Evolutionary conservation across 2,329 filamentous ascomycete genomes (phyloP).

Genomic region (Pezizomycotina sp.): DNA sequence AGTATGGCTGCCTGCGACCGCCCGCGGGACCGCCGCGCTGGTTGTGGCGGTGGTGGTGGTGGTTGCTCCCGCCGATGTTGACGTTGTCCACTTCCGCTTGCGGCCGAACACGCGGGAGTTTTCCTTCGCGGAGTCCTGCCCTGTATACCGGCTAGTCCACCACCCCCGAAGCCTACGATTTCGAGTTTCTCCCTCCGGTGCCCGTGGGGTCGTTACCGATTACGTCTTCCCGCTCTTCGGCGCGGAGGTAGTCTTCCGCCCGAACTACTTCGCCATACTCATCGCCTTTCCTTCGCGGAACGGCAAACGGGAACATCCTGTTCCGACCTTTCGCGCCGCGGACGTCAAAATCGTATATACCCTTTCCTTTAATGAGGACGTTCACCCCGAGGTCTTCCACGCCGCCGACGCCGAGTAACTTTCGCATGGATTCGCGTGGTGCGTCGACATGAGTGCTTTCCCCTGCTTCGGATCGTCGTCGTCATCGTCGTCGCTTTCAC

Average conservation of each 20-base stretch:
- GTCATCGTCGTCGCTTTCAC: conserved; percentile 49
- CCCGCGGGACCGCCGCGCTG: no score
- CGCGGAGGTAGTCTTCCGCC: conserved; percentile 81
- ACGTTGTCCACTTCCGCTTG: conserved; percentile 84
- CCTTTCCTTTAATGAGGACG: conserved; percentile 71
- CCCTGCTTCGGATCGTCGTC: conserved; percentile 83
- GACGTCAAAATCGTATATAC: conserved; percentile 85
- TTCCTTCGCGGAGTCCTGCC: conserved; percentile 1
- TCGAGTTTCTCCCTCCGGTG: conserved; percentile 21
- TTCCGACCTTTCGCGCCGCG: conserved; percentile 82
- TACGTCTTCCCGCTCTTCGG: conserved; percentile 64
- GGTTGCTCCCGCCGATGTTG: no score
- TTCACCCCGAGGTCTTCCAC: conserved; percentile 89
- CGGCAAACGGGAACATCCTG: conserved; percentile 74
- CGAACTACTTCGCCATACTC: conserved; percentile 90
- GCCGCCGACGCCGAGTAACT: conserved; percentile 5
- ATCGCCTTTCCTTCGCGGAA: conserved; percentile 62
- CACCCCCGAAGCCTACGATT: conserved; percentile 30
- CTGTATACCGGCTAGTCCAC: conserved; percentile 11
- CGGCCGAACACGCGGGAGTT: conserved; percentile 45
- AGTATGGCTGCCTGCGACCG: no score
- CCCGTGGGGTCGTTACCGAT: conserved; percentile 43
- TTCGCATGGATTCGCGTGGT: conserved; percentile 44
- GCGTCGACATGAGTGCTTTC: conserved; percentile 73
- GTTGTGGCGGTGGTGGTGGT: no score